phyloP scores from a whole-genome alignment of 2,329 filamentous ascomycete genomes.

The Cladosporium austrohemisphaericum region DNA sequence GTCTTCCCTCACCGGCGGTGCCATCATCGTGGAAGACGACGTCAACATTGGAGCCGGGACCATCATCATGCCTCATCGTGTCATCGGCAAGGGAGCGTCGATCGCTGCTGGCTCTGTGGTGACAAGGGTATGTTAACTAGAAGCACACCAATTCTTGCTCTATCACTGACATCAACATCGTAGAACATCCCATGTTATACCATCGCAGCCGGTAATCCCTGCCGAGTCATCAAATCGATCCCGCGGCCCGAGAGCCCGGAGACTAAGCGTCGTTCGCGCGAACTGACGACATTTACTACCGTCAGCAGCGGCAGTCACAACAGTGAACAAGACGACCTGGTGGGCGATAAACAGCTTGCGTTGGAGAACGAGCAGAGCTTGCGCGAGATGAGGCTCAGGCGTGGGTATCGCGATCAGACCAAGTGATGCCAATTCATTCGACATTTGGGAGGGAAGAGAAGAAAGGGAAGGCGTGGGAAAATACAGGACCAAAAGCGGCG shows the following conservation, averaged over 20 bases:
- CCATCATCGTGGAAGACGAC: slow-evolving; percentile 72
- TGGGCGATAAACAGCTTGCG: background rate
- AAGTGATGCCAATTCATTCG: too few relatives aligned
- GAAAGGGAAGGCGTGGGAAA: too few relatives aligned
- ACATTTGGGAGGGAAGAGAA: too few relatives aligned
- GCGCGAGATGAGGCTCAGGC: background rate
- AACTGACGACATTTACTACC: background rate
- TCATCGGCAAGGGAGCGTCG: slow-evolving; percentile 51
- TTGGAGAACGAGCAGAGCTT: slow-evolving; percentile 6
- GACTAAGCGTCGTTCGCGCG: slow-evolving; percentile 1
- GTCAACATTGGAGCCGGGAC: slow-evolving; percentile 63
- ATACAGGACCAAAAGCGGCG: too few relatives aligned
- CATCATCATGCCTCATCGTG: slow-evolving; percentile 56
- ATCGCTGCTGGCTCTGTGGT: slow-evolving; percentile 55
- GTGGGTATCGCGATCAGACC: background rate
- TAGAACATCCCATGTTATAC: slow-evolving; percentile 47
- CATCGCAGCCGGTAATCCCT: slow-evolving; percentile 47
- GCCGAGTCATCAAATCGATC: slow-evolving; percentile 45
- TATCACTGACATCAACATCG: background rate
- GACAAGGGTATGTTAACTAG: slow-evolving; percentile 45
- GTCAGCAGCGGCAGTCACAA: background rate
- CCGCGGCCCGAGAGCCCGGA: slow-evolving; percentile 16
- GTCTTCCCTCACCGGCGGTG: slow-evolving; percentile 65
- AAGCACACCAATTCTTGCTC: background rate
- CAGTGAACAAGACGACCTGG: background rate